Base-by-base conservation (phyloP, 164 flowering plant species). In the grape (Vitis vinifera) region DNA sequence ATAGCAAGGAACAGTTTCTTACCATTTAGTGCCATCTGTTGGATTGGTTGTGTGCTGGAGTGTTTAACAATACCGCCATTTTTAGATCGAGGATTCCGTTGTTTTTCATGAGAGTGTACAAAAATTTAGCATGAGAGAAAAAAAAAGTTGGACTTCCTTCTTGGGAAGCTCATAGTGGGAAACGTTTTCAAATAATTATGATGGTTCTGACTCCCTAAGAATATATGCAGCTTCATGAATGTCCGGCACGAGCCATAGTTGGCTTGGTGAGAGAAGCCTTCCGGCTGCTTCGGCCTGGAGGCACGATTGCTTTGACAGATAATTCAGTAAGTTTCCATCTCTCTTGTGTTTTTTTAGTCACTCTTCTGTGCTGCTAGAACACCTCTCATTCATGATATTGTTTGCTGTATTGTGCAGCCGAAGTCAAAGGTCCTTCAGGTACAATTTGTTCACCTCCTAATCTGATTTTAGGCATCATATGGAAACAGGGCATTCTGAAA, bases 381-480 rank as follows among this genome's bases (percentile, higher is more conserved):
- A 7, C 59, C 14, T 13, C 49, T 50, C 2, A 52, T 64, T 9
- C 23, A 12, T 70, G 15, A 29, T 19, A 47, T 12, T 15, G 62
- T 29, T 57, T 55, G 8, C 31, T 59, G 60, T 60, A 55, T 68
- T 75, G n/a, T 79, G 81, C 90, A 89, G 91, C 91, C 94, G 44
- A 87, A 87, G 70, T 89, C 91, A 9, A 88, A 85, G 86, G 81
- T 77, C 59, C 80, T 89, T 77, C 94, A 87, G 89, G 94, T 87
- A 75, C 23, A 69, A 10, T 69, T 55, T 27, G 3, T 11, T 19
- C 19, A 50, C 8, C 53, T 62, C 10, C 9, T 59, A 13, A 61
- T 44, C 11, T 44, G 55, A 13, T 23, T 68, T 27, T 12, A 51
- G 16, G 16, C 10, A 57, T 57, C 59, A 57, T 23, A 3, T 57